These are phyloP conservation scores for Trichoderma harzianum DNA, from an alignment of 2,329 filamentous ascomycete species.

Conservation along the genomic window DNA sequence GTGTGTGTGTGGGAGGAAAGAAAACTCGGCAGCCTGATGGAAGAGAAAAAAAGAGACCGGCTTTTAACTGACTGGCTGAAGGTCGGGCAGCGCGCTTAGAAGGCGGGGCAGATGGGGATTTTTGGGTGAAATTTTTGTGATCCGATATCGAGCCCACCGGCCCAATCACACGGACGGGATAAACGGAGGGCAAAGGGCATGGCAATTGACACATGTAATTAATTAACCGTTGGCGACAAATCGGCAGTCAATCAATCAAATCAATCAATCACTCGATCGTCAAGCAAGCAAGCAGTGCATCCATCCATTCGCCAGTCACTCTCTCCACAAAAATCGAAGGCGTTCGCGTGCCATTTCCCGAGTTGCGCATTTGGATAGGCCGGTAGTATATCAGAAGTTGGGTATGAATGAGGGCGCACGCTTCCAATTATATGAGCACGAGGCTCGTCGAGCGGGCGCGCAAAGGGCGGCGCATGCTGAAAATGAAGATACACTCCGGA, in stretches of 20 bases:
- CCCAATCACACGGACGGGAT: conserved; percentile 1
- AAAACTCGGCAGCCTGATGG: conserved; percentile 1
- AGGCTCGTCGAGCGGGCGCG: conserved; percentile 5
- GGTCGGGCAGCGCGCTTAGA: conserved; percentile 11
- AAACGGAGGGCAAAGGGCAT: not conserved
- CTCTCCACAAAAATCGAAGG: not conserved
- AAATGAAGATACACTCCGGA: not conserved
- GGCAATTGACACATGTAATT: conserved; percentile 1
- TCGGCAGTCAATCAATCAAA: not conserved
- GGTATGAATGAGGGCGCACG: not conserved
- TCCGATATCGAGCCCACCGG: not conserved
- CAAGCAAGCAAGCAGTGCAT: not conserved
- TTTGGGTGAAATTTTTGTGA: conserved; percentile 3
- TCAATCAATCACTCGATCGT: not conserved
- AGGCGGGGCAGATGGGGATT: not conserved
- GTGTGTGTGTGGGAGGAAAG: not conserved
- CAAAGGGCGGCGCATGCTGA: conserved; percentile 1
- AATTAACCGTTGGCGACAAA: not conserved
- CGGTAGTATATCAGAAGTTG: not conserved
- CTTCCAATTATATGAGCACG: conserved; percentile 1
- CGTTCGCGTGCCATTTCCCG: conserved; percentile 7
- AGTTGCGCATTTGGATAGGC: not conserved
- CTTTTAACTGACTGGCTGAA: conserved; percentile 6
- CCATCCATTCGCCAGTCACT: not conserved
- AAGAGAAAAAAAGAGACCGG: not conserved